Conservation (phyloP, 2,329 filamentous ascomycete genomes). For the Colletotrichum scovillei region DNA sequence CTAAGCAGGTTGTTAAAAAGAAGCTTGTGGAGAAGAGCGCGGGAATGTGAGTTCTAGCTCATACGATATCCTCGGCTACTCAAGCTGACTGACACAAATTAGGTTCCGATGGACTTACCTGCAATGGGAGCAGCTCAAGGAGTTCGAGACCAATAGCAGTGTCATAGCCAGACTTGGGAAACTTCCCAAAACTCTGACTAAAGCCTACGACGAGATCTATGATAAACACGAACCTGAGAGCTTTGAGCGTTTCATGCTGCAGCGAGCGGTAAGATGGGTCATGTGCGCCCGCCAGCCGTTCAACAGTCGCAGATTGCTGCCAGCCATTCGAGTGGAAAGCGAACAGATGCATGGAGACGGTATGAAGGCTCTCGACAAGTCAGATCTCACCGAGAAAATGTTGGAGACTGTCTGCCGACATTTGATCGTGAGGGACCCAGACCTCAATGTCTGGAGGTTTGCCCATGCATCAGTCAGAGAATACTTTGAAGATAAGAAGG, state of each 20-base stretch:
- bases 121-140: not conserved
- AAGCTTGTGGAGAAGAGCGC: not conserved
- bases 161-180: fast-evolving
- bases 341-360: not conserved
- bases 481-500: not conserved
- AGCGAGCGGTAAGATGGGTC: not conserved
- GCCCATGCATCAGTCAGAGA: not conserved
- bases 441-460: not conserved
- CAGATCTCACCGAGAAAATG: not conserved
- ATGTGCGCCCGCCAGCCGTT: not conserved
- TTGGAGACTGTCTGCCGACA: not conserved
- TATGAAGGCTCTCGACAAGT: not conserved
- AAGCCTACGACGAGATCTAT: not conserved
- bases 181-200: not conserved
- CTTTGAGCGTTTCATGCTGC: not conserved
- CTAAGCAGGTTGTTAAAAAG: not conserved
- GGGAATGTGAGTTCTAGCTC: not conserved
- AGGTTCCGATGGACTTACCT: not conserved
- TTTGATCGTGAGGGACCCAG: not conserved
- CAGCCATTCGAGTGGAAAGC: not conserved
- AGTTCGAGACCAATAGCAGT: not conserved
- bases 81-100: not conserved
- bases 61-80: not conserved
- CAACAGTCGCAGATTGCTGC: not conserved
- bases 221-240: not conserved